Evolutionary conservation across 192 early-diverging fungal species (phyloP).

Genomic region (Backusella australiensis): DNA sequence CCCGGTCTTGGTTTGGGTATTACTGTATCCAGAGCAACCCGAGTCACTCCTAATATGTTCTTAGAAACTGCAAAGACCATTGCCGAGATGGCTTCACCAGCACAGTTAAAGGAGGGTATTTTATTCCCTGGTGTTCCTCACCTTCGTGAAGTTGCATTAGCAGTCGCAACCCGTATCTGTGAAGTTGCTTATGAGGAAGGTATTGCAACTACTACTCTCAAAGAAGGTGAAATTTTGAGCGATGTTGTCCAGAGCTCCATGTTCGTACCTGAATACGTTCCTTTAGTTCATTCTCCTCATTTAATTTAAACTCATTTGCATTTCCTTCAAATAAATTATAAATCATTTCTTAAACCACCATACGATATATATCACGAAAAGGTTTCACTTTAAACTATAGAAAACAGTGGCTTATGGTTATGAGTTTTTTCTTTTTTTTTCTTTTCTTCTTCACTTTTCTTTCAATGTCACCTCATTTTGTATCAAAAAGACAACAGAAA

Average conservation of each 20-base stretch:
- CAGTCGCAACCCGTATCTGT: conserved; percentile 46
- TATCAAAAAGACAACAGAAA: neutral
- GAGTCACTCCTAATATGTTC: conserved; percentile 53
- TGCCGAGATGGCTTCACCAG: conserved; percentile 48
- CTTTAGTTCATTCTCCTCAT: conserved; percentile 31
- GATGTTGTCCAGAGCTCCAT: conserved; percentile 50
- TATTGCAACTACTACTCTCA: conserved; percentile 42
- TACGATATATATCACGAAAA: neutral
- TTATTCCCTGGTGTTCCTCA: conserved; percentile 50
- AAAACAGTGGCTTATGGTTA: neutral
- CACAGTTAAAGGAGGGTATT: conserved; percentile 46
- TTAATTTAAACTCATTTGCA: conserved; percentile 10
- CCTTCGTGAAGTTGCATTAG: conserved; percentile 45
- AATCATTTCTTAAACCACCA: neutral
- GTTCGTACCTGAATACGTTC: conserved; percentile 54
- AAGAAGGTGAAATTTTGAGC: conserved; percentile 41
- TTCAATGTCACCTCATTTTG: conserved; percentile 6
- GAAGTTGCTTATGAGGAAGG: conserved; percentile 53
- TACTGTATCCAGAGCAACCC: conserved; percentile 45
- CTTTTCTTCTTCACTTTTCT: neutral
- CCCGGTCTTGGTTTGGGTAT: conserved; percentile 53
- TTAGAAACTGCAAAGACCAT: conserved; percentile 52
- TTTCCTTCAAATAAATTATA: neutral
- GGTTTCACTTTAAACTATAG: neutral
- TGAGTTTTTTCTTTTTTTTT: neutral